A percentile compares a stretch with the other conserved stretches of the same genome.
These are phyloP conservation scores for Aspergillus hancockii DNA, from an alignment of 495 filamentous ascomycete species.

Conservation along the genomic window DNA sequence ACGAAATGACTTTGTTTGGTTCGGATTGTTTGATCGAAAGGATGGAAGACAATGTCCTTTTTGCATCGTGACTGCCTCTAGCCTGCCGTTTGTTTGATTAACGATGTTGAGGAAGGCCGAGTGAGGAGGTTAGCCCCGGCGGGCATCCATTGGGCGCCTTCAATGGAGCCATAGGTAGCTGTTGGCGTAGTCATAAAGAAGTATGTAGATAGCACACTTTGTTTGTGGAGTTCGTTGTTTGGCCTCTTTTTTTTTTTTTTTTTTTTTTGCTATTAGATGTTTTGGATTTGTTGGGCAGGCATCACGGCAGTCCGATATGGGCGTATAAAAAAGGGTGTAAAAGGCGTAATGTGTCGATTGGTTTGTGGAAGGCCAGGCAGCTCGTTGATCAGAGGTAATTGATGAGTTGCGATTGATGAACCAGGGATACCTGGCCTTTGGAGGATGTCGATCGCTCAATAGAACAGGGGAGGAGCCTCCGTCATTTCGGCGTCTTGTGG, in stretches of 20 bases:
- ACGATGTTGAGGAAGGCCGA: neutral
- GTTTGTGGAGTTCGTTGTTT: neutral
- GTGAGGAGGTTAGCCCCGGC: neutral
- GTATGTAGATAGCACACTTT: slow-evolving; percentile 1
- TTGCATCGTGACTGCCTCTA: neutral
- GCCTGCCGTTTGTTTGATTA: neutral
- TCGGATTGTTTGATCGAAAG: too few species aligned
- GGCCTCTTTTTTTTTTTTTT: neutral
- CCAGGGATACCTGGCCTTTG: neutral
- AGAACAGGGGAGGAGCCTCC: slow-evolving; percentile 10
- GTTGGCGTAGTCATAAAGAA: neutral
- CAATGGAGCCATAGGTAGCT: neutral
- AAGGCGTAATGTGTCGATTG: neutral
- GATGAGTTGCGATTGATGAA: neutral
- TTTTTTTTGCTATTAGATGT: neutral
- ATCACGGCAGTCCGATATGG: neutral
- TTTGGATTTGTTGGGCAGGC: neutral
- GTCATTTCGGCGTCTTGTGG: slow-evolving; percentile 10
- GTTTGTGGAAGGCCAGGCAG: neutral
- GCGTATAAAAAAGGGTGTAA: too few species aligned
- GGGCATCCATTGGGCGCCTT: slow-evolving; percentile 1
- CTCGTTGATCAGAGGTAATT: too few species aligned
- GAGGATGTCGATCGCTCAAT: neutral
- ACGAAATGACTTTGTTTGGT: too few species aligned
- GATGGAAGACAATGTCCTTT: neutral